Evolutionary conservation across 2,329 filamentous ascomycete species (phyloP), one percentile per base, ranked within the genome.

Genomic region (Rutstroemia sp.): DNA sequence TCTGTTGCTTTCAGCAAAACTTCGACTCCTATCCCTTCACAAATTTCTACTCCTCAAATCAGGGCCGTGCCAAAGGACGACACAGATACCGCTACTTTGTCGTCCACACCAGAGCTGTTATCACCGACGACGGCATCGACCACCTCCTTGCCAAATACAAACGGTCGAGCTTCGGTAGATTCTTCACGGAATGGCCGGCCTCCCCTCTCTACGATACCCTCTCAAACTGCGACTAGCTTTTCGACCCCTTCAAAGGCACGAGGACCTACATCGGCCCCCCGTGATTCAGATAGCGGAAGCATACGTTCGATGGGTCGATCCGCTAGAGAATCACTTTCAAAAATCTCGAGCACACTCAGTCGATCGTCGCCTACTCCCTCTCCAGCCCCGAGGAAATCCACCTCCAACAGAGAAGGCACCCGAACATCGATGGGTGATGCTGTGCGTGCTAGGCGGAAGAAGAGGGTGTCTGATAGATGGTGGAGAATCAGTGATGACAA

Each of bases 401-500:
- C 51, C 8, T 44, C 38, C 7, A 47, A 46, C 2, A 57, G 21
- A 21, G 51, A 48, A n/a, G 53, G 30, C 1, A 34, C 46, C 1
- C 52, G 52, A 17, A 56, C 54, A 17, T 59, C 53, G 14, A 27
- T 60, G 14, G 57, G 56, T 21, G 60, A 61, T 38, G n/a, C 53
- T 12, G 48, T 56, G 5, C 50, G 59, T 14, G 54, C 78, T 38
- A 81, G 76, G 61, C 84, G 81, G 63, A 82, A 80, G 58, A 81
- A 79, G 63, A 84, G 82, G 67, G 72, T 75, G 12, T 80, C 79
- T 46, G 87, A 95, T 67, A 84, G 87, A 42, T 99, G 94, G 94
- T 99, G 94, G 94, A 84, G 94, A 38, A 95, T 99, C 63, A 96
- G 92, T 62, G 94, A 99, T 70, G 94, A 99, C 63, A 96, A 95